phyloP scores from a whole-genome alignment of 441 rosid species.

The Bocquillonia castaneifolia region DNA sequence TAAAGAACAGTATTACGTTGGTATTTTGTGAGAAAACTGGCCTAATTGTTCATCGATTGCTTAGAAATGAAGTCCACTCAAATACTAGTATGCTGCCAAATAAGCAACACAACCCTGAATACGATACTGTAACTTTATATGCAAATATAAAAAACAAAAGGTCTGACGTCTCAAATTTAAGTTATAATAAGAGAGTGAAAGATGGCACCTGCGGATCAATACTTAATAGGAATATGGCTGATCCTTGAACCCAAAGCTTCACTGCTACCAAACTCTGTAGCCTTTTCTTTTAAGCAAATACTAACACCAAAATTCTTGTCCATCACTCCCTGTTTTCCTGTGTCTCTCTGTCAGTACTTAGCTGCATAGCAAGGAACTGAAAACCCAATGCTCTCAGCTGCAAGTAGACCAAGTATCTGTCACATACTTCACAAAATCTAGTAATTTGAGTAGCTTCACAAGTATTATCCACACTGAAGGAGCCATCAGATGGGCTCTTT shows the following conservation, averaged over 20 bases:
- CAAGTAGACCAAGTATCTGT: slow-evolving; percentile 18
- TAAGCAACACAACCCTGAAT: slow-evolving; percentile 27
- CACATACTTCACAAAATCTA: slow-evolving; percentile 14
- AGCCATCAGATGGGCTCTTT: slow-evolving; percentile 55
- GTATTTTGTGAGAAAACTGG: neutral
- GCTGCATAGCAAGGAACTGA: slow-evolving; percentile 28
- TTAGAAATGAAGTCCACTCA: slow-evolving; percentile 30
- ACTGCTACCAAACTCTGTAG: slow-evolving; percentile 56
- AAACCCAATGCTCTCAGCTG: slow-evolving; percentile 22
- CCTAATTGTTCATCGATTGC: slow-evolving; percentile 20
- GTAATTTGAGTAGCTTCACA: slow-evolving; percentile 16
- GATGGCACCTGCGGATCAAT: slow-evolving; percentile 34
- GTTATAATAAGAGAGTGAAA: slow-evolving; percentile 25
- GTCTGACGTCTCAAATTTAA: slow-evolving; percentile 8
- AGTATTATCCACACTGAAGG: slow-evolving; percentile 13
- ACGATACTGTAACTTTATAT: slow-evolving; percentile 32
- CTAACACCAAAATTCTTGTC: slow-evolving; percentile 37
- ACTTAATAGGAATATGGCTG: slow-evolving; percentile 28
- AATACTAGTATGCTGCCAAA: slow-evolving; percentile 17
- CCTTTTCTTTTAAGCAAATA: slow-evolving; percentile 88
- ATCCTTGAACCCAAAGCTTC: slow-evolving; percentile 75
- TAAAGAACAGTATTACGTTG: neutral
- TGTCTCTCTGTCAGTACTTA: slow-evolving; percentile 21
- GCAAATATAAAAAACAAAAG: neutral
- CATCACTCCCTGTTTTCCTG: slow-evolving; percentile 27